Evolutionary conservation across 495 filamentous ascomycete genomes (phyloP).

Genomic region (Neurospora sp.): DNA sequence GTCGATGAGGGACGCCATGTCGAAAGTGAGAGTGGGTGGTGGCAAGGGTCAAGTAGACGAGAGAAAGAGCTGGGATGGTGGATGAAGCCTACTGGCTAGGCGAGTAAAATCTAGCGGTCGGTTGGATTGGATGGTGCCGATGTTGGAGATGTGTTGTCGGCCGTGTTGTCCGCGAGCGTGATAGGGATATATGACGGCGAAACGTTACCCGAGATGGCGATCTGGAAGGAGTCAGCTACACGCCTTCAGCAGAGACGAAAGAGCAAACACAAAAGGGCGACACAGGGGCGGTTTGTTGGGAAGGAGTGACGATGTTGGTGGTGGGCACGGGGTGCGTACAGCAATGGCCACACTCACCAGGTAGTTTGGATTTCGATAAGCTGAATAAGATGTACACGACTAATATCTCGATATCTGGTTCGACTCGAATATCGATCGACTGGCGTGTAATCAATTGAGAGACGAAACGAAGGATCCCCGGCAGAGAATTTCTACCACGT

Average conservation of each 20-base stretch:
- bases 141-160: neutral
- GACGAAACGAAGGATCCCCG: neutral
- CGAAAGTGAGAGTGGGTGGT: neutral
- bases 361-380: neutral
- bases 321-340: neutral
- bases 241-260: neutral
- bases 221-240: slow-evolving; percentile 12
- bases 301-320: slow-evolving; percentile 9
- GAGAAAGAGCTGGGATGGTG: neutral
- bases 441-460: neutral
- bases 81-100: neutral
- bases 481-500: neutral
- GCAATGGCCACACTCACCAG: neutral
- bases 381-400: neutral
- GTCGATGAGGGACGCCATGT: slow-evolving; percentile 18
- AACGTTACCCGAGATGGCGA: neutral
- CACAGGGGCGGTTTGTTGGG: neutral
- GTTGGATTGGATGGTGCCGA: neutral
- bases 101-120: neutral
- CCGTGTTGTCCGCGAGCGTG: neutral
- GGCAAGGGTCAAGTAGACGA: neutral
- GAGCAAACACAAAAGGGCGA: neutral
- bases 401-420: neutral
- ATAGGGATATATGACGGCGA: neutral
- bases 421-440: neutral